Conservation (phyloP, 495 filamentous ascomycete genomes). For the Stereocaulon alpinum region DNA sequence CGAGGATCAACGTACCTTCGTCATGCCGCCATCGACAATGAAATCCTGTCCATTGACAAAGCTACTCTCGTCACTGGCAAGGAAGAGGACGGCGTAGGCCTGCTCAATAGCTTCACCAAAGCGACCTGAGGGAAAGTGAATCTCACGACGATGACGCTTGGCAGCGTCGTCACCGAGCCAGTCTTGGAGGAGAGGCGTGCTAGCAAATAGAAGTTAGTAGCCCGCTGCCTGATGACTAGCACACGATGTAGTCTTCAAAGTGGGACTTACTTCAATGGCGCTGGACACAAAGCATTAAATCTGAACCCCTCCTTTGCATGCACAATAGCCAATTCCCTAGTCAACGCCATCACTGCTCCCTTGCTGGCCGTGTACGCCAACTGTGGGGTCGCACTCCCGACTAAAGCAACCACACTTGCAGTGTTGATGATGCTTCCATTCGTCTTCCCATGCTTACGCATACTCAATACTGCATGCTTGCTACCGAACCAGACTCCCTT, state of each 20-base stretch:
- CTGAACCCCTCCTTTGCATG: slow-evolving; percentile 76
- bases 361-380: slow-evolving; percentile 93
- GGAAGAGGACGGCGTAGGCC: slow-evolving; percentile 85
- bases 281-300: slow-evolving; percentile 88
- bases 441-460: slow-evolving; percentile 71
- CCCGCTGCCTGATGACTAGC: too few species aligned
- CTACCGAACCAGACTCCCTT: slow-evolving; percentile 97
- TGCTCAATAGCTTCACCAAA: slow-evolving; percentile 96
- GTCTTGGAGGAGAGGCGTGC: slow-evolving; percentile 76
- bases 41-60: slow-evolving; percentile 92
- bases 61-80: slow-evolving; percentile 88
- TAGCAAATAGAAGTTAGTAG: slow-evolving; percentile 15
- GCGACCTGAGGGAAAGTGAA: slow-evolving; percentile 90
- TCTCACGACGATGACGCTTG: slow-evolving; percentile 77
- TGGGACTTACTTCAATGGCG: slow-evolving; percentile 61
- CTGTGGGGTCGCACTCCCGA: slow-evolving; percentile 90
- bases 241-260: too few species aligned
- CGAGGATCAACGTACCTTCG: slow-evolving; percentile 42
- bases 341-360: slow-evolving; percentile 83
- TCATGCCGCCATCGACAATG: slow-evolving; percentile 95
- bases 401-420: slow-evolving; percentile 82
- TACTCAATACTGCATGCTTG: slow-evolving; percentile 79
- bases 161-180: slow-evolving; percentile 84
- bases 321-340: slow-evolving; percentile 70
- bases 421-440: slow-evolving; percentile 87